Base-by-base conservation (phyloP, 306 rosid species). In the Astragalus membranaceus region DNA sequence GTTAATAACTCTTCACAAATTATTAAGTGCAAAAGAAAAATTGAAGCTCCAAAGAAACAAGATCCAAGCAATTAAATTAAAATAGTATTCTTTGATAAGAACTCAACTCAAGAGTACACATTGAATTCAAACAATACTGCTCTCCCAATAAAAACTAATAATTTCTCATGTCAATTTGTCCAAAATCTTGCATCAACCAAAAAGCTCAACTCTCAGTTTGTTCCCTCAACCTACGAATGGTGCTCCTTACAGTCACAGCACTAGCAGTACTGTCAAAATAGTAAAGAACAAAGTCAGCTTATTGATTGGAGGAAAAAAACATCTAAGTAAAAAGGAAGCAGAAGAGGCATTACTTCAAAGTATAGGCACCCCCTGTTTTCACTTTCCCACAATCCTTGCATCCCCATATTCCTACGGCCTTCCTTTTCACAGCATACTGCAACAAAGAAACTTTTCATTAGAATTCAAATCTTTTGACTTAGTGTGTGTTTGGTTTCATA, bases 381-480 rank as follows among this genome's bases (percentile, higher is more conserved):
- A 88, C 94, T 84, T 90, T 90, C 33, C 96, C 96, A 51, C 96
- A 90, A 76, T 90, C 96, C 82, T 90, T 90, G 85, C 94, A 90
- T 26, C 94, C 94, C 96, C 94, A 90, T 64, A 90, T 90, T 77
- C 96, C 96, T 16, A 90, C 94, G 11, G 87, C 91, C 80, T 90
- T 88, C 64, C 96, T 90, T 84, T 90, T 90, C 85, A 90, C 96
- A 17, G 94, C 94, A 70, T 80, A 90, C 91, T 90, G 82, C 32
- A 67, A 64, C 26, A 61, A 33, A 52, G 10, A 79, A 62, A n/a
- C n/a, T n/a, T n/a, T n/a, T n/a, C n/a, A n/a, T n/a, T n/a, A n/a
- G n/a, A n/a, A n/a, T n/a, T n/a, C n/a, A n/a, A n/a, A n/a, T n/a
- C n/a, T n/a, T n/a, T n/a, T n/a, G n/a, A n/a, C n/a, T n/a, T n/a